These are phyloP conservation scores for Gymnopilus dilepis DNA, from an alignment of 768 basidiomycete genomes.

Conservation along the genomic window DNA sequence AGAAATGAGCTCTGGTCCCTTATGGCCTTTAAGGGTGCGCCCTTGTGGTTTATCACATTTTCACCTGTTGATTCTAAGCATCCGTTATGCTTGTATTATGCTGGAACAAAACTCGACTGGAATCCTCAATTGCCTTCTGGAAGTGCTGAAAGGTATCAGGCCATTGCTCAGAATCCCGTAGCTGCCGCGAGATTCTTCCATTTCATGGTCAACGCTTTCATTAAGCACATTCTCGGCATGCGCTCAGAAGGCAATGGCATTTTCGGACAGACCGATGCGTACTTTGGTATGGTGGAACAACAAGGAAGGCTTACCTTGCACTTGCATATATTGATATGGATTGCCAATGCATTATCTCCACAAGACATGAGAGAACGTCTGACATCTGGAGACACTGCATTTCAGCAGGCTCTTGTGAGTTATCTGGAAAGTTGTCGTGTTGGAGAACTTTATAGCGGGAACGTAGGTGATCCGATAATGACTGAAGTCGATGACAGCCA, in stretches of 20 bases:
- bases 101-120: constrained; percentile 28
- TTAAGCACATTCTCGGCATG: constrained; percentile 31
- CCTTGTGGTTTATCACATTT: constrained; percentile 41
- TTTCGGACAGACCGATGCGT: constrained; percentile 34
- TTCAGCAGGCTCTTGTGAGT: constrained; percentile 28
- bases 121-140: constrained; percentile 19
- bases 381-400: constrained; percentile 25
- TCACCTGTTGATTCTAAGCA: constrained; percentile 35
- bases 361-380: constrained; percentile 39
- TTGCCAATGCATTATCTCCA: constrained; percentile 32
- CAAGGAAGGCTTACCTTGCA: constrained; percentile 44
- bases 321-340: constrained; percentile 43
- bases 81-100: constrained; percentile 41
- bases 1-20: constrained; percentile 39
- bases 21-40: constrained; percentile 28
- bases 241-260: constrained; percentile 21
- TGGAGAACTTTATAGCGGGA: constrained; percentile 37
- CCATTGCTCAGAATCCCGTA: constrained; percentile 26
- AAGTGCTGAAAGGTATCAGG: not conserved
- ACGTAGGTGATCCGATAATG: not conserved
- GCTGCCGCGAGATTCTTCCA: constrained; percentile 39
- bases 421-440: constrained; percentile 37
- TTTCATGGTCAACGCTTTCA: constrained; percentile 33
- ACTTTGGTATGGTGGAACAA: constrained; percentile 40
- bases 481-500: not conserved